Evolutionary conservation across 2,329 filamentous ascomycete genomes (phyloP).

Genomic region (Sarocladium oryzae): DNA sequence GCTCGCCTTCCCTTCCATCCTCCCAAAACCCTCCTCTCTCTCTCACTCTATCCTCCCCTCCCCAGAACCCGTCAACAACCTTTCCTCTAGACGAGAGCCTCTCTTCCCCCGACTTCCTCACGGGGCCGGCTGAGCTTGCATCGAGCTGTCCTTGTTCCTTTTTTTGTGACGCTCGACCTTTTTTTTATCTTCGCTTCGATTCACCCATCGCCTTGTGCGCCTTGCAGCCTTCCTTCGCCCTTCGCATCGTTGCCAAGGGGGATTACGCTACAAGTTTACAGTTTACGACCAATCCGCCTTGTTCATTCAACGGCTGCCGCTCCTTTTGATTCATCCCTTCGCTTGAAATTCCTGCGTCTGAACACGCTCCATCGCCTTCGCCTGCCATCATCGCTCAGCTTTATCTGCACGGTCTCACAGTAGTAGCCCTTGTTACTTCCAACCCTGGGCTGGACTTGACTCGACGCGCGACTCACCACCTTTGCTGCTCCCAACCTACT

Average conservation of each 20-base stretch:
- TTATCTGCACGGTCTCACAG: neutral
- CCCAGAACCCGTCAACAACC: neutral
- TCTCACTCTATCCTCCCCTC: too few relatives aligned
- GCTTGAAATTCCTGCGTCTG: neutral
- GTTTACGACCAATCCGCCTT: slow-evolving; percentile 4
- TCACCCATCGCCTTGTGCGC: neutral
- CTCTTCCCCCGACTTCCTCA: slow-evolving; percentile 2
- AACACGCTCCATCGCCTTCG: neutral
- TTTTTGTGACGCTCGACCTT: neutral
- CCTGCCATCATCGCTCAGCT: neutral
- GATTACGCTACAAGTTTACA: slow-evolving; percentile 5
- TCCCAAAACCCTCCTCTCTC: neutral
- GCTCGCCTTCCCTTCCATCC: neutral
- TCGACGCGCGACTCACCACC: neutral
- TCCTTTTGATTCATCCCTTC: slow-evolving; percentile 6
- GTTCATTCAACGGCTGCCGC: slow-evolving; percentile 6
- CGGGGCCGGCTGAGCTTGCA: neutral
- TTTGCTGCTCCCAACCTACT: neutral
- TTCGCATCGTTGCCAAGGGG: neutral
- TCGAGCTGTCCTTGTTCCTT: neutral
- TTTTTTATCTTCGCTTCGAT: neutral
- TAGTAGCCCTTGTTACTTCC: neutral
- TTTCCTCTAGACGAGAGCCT: neutral
- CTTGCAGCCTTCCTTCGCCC: slow-evolving; percentile 1
- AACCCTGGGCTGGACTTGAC: neutral